These are phyloP conservation scores for Geoglossum glabrum DNA, from an alignment of 495 filamentous ascomycete genomes.

Conservation along the genomic window DNA sequence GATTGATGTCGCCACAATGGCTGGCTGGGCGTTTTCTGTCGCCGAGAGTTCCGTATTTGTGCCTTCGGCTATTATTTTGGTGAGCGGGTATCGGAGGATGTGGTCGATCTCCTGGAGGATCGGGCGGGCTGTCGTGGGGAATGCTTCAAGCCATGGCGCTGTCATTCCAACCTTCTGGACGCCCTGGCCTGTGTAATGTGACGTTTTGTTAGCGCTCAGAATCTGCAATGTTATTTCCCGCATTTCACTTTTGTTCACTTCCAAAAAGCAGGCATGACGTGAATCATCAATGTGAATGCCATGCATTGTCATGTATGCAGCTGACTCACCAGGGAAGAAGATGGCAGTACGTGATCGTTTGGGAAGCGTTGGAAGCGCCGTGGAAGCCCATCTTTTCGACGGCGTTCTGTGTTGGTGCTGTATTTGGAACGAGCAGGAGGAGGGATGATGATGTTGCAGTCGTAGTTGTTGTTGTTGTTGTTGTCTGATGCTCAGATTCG, in stretches of 20 bases:
- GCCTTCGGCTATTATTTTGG: conserved; percentile 60
- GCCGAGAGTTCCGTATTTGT: conserved; percentile 53
- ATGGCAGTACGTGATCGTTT: conserved; percentile 46
- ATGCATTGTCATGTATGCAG: background rate
- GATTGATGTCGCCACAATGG: conserved; percentile 86
- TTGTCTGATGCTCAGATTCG: background rate
- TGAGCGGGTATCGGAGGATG: conserved; percentile 44
- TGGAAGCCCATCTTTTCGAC: background rate
- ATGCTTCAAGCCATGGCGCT: conserved; percentile 60
- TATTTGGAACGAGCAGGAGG: background rate
- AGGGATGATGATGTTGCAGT: no score
- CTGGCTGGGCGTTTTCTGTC: conserved; percentile 80
- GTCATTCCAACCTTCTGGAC: conserved; percentile 91
- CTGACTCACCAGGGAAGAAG: conserved; percentile 32
- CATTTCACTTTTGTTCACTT: background rate
- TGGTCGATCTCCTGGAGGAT: conserved; percentile 72
- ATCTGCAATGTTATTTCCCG: background rate
- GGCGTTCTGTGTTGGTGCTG: background rate
- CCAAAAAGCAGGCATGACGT: background rate
- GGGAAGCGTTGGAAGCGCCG: background rate
- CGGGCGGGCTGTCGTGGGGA: conserved; percentile 48
- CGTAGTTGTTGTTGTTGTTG: no score
- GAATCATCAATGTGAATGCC: background rate
- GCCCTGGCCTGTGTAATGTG: conserved; percentile 64
- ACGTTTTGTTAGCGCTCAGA: background rate